A percentile compares a stretch with the other conserved stretches of the same genome.
phyloP scores from a whole-genome alignment of 352 stramenopile genomes.

The Globisporangium camurandrum region DNA sequence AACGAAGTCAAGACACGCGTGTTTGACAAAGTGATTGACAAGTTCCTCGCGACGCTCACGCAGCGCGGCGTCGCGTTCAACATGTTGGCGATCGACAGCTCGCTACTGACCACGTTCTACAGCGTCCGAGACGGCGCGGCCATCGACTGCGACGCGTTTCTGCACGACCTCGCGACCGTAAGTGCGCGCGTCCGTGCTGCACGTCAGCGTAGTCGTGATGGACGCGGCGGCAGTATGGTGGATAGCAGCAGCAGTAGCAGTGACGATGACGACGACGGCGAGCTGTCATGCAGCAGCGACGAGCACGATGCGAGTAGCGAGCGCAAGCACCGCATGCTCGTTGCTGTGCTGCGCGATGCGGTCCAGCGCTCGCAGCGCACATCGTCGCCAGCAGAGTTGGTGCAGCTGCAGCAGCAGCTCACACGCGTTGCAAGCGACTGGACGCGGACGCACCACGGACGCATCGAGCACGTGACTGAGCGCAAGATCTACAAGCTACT shows the following conservation, averaged over 20 bases:
- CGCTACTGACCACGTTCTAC: slow-evolving; percentile 30
- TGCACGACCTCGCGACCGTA: slow-evolving; percentile 35
- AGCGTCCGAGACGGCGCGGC: slow-evolving; percentile 14
- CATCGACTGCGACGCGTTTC: slow-evolving; percentile 46
- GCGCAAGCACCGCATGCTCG: slow-evolving; percentile 22
- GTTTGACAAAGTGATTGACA: slow-evolving; percentile 72
- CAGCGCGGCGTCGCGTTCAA: slow-evolving; percentile 47
- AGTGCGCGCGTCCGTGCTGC: slow-evolving; percentile 13
- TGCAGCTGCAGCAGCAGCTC: slow-evolving; percentile 22
- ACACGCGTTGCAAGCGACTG: slow-evolving; percentile 12
- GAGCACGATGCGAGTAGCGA: slow-evolving; percentile 28
- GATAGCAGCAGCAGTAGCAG: slow-evolving; percentile 20
- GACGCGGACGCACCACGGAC: slow-evolving; percentile 15
- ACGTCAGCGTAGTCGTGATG: background rate
- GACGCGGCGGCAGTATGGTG: background rate
- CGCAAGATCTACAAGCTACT: slow-evolving; percentile 56
- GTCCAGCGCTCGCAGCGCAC: slow-evolving; percentile 31
- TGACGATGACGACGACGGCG: slow-evolving; percentile 22
- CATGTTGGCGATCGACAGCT: slow-evolving; percentile 58
- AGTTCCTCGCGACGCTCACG: slow-evolving; percentile 57
- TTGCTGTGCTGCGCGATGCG: slow-evolving; percentile 19
- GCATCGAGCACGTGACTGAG: slow-evolving; percentile 32
- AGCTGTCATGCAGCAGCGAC: slow-evolving; percentile 35
- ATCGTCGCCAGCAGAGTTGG: slow-evolving; percentile 27
- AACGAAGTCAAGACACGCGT: slow-evolving; percentile 47